phyloP scores from a whole-genome alignment of 352 stramenopile genomes.

The Detonula confervacea region DNA sequence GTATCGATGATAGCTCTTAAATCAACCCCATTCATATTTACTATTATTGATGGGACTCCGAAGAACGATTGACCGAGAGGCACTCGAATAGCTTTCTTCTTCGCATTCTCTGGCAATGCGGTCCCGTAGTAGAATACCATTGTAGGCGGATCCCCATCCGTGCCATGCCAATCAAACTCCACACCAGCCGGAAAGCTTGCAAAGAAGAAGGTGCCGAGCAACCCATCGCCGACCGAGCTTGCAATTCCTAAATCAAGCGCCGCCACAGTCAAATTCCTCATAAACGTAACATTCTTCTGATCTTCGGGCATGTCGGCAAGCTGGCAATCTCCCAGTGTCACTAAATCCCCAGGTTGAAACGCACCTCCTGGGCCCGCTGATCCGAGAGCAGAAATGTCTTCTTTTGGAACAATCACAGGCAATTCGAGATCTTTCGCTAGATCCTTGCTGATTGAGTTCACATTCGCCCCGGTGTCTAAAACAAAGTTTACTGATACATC shows the following conservation, averaged over 20 bases:
- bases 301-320: conserved; percentile 30
- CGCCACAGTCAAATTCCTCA: conserved; percentile 39
- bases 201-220: conserved; percentile 45
- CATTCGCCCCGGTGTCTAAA: conserved; percentile 48
- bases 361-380: conserved; percentile 34
- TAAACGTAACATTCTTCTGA: conserved; percentile 34
- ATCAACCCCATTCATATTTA: conserved; percentile 39
- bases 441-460: conserved; percentile 35
- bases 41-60: conserved; percentile 25
- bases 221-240: conserved; percentile 8
- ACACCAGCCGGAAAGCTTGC: conserved; percentile 46
- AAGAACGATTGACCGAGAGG: conserved; percentile 24
- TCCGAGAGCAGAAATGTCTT: conserved; percentile 33
- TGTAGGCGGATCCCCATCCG: conserved; percentile 47
- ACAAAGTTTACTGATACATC: too few relatives aligned
- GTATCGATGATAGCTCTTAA: conserved; percentile 54
- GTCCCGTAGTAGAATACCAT: conserved; percentile 50
- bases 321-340: conserved; percentile 37
- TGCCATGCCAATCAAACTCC: conserved; percentile 54
- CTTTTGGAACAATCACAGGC: conserved; percentile 4
- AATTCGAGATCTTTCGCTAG: conserved; percentile 20
- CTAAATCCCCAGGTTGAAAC: conserved; percentile 34
- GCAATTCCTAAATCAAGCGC: conserved; percentile 30
- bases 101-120: conserved; percentile 21
- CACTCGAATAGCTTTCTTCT: conserved; percentile 35